Evolutionary conservation across 108 stramenopile genomes (phyloP).

Genomic region (Cyclotella atomus): DNA sequence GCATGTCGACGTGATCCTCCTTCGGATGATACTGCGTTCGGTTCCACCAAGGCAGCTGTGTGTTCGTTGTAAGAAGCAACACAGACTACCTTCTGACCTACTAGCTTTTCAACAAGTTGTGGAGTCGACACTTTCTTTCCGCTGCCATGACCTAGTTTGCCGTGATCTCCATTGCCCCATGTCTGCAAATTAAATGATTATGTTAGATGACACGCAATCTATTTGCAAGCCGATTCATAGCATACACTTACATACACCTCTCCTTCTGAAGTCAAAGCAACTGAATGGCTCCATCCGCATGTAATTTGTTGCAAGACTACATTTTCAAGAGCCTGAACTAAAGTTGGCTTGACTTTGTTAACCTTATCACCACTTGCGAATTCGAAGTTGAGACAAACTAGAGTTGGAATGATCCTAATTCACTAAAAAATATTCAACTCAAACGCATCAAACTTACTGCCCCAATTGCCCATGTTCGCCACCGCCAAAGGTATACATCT

Average conservation of each 20-base stretch:
- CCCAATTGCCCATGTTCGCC: conserved; percentile 93
- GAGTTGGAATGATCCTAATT: neutral
- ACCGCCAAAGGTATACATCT: conserved; percentile 91
- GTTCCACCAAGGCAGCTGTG: conserved; percentile 92
- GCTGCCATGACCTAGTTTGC: conserved; percentile 91
- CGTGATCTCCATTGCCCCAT: conserved; percentile 86
- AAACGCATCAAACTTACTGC: conserved; percentile 43
- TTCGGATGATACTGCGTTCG: conserved; percentile 54
- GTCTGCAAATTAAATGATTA: conserved; percentile 27
- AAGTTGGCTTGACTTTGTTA: conserved; percentile 84
- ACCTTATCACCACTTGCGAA: conserved; percentile 65
- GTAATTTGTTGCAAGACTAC: conserved; percentile 88
- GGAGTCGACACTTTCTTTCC: conserved; percentile 89
- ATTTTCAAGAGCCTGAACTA: conserved; percentile 78
- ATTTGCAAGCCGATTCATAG: neutral
- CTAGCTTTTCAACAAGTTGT: conserved; percentile 86
- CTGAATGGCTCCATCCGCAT: conserved; percentile 96
- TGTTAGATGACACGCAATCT: neutral
- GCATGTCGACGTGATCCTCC: conserved; percentile 55
- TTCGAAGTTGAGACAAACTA: neutral
- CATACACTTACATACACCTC: conserved; percentile 57
- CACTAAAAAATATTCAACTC: too few species aligned
- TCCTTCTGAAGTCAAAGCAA: conserved; percentile 78
- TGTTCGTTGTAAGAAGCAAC: conserved; percentile 98
- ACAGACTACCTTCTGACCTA: conserved; percentile 85